Conservation (phyloP, 192 early-diverging fungal genomes). For the Backusella westeae region DNA sequence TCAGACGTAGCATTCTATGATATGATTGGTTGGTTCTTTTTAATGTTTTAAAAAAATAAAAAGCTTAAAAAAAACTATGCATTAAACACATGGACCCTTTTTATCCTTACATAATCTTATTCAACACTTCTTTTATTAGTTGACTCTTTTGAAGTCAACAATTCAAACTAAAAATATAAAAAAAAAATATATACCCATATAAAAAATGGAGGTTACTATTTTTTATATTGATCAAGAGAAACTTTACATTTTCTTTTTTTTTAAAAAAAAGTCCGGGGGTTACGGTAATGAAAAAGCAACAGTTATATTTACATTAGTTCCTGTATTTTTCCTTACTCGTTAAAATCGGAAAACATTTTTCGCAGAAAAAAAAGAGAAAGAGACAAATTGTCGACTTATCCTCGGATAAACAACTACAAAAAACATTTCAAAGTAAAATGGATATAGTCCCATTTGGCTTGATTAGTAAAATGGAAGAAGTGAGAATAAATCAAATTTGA, state of each 20-base stretch:
- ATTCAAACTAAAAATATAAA: neutral
- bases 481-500: no score
- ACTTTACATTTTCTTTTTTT: neutral
- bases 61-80: neutral
- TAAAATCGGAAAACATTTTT: no score
- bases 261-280: neutral
- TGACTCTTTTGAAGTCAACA: neutral
- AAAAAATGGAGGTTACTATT: neutral
- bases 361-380: no score
- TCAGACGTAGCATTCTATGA: neutral
- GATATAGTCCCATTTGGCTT: no score
- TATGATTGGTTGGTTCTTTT: neutral
- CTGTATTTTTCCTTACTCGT: no score
- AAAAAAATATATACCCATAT: neutral
- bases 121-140: neutral
- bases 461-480: no score
- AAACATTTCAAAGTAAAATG: no score
- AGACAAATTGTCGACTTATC: no score
- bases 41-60: neutral
- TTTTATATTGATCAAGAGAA: neutral
- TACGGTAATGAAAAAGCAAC: no score
- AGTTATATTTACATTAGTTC: no score
- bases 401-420: no score
- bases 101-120: neutral
- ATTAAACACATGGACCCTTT: neutral